Percentiles rank a stretch among this genome's conserved stretches.
These are phyloP conservation scores for Crithidia brevicula DNA, from an alignment of 208 protist species.

Conservation along the genomic window DNA sequence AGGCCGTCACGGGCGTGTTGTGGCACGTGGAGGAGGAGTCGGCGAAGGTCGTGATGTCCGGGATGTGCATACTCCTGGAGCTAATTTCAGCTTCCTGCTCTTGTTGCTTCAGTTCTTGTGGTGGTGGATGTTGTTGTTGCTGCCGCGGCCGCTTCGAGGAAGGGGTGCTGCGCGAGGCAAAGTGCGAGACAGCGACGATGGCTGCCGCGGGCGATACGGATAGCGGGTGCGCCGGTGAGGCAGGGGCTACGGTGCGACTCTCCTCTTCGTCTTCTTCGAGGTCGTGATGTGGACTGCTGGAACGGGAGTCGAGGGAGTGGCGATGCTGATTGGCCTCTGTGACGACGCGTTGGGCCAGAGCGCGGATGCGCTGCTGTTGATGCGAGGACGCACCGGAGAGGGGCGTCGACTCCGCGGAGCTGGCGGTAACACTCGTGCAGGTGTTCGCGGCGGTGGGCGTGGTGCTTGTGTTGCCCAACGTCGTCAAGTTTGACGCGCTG, in stretches of 20 bases:
- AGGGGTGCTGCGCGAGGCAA: conserved; percentile 8
- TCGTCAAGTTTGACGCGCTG: conserved; percentile 26
- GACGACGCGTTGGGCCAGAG: conserved; percentile 10
- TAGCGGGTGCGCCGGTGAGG: not conserved
- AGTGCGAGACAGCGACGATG: not conserved
- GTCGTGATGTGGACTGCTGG: conserved; percentile 5
- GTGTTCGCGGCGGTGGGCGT: conserved; percentile 21
- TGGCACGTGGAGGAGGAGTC: conserved; percentile 8
- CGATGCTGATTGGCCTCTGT: conserved; percentile 11
- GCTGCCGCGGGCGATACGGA: not conserved
- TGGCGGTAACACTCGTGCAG: conserved; percentile 19
- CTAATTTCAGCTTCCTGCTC: too few relatives aligned
- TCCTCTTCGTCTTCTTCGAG: conserved; percentile 18
- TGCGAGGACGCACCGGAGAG: conserved; percentile 28
- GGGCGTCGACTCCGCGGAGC: conserved; percentile 26
- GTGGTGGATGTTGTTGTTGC: not conserved
- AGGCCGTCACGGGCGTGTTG: conserved; percentile 3
- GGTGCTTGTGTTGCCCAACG: conserved; percentile 10
- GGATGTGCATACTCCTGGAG: conserved; percentile 29
- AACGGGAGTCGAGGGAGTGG: conserved; percentile 26
- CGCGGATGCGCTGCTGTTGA: conserved; percentile 12
- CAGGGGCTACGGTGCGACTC: not conserved
- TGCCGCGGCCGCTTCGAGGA: conserved; percentile 23
- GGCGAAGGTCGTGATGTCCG: conserved; percentile 25
- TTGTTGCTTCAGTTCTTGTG: not conserved